A percentile compares a stretch with the other conserved stretches of the same genome.
Conservation (phyloP, 2,329 filamentous ascomycete genomes). For the Colletotrichum karsti region DNA sequence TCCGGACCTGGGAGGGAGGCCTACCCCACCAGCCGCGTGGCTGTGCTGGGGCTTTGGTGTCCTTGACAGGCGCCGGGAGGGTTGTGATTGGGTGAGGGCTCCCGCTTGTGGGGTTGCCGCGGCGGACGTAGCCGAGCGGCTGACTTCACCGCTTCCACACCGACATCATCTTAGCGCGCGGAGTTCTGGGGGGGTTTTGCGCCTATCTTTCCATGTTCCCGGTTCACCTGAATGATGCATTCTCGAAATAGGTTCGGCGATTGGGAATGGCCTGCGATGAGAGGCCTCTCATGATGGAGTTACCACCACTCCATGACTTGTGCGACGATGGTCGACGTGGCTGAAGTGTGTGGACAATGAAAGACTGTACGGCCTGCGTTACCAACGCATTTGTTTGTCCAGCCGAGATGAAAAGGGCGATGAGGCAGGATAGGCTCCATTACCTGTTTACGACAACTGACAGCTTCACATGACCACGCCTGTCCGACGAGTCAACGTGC, state of each 20-base stretch:
- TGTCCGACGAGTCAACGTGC: too few species aligned
- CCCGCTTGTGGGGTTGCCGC: background rate
- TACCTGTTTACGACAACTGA: too few species aligned
- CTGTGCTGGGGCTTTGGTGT: background rate
- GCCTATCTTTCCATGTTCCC: background rate
- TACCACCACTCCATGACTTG: background rate
- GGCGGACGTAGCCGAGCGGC: slow-evolving; percentile 14
- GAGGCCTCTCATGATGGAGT: background rate
- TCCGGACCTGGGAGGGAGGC: too few species aligned
- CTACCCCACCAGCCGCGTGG: slow-evolving; percentile 8
- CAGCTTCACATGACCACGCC: too few species aligned
- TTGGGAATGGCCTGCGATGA: too few species aligned
- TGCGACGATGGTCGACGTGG: too few species aligned
- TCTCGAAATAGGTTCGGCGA: too few species aligned
- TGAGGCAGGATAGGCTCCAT: too few species aligned
- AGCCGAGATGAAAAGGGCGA: too few species aligned
- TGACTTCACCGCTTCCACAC: background rate
- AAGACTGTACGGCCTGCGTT: too few species aligned
- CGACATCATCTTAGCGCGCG: background rate
- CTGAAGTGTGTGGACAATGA: too few species aligned
- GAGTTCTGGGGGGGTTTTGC: background rate
- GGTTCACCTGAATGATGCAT: background rate
- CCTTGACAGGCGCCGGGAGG: background rate
- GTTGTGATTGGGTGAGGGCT: background rate
- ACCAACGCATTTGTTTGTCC: too few species aligned